A percentile compares a stretch with the other conserved stretches of the same genome.
These are phyloP conservation scores for Melampsora larici-populina DNA, from an alignment of 1,284 basidiomycete species.

Conservation along the genomic window DNA sequence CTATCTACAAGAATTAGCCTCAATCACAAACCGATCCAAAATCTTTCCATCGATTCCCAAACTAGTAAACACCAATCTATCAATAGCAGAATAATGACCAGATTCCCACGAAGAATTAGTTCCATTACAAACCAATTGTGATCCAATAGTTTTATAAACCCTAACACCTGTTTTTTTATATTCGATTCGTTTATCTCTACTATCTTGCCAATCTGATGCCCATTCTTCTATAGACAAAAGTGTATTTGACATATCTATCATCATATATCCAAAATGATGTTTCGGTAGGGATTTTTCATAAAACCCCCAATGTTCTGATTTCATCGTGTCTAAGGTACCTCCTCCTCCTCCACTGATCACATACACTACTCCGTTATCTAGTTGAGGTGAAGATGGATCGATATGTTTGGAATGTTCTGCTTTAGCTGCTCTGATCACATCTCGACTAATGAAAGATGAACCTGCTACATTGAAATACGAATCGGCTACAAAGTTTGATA, in stretches of 20 bases:
- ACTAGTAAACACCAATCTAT: conserved; percentile 20
- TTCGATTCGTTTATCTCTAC: neutral
- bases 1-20: conserved; percentile 28
- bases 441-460: conserved; percentile 26
- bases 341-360: conserved; percentile 47
- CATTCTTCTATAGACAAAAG: conserved; percentile 19
- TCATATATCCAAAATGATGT: too few relatives aligned
- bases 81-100: conserved; percentile 1
- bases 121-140: conserved; percentile 24
- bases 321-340: conserved; percentile 44
- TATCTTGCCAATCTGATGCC: conserved; percentile 34
- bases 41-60: conserved; percentile 15
- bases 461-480: conserved; percentile 40
- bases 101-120: neutral
- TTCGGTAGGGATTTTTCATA: conserved; percentile 26
- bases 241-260: neutral
- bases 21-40: conserved; percentile 37
- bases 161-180: conserved; percentile 18
- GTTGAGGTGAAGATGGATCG: conserved; percentile 12
- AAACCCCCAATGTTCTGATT: conserved; percentile 48
- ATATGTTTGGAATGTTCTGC: conserved; percentile 43
- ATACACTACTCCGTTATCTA: conserved; percentile 45
- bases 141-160: conserved; percentile 24
- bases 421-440: conserved; percentile 36
- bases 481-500: conserved; percentile 44